A percentile compares a stretch with the other conserved stretches of the same genome.
Conservation (phyloP, 352 stramenopile species). For the Phytophthora chlamydospora region DNA sequence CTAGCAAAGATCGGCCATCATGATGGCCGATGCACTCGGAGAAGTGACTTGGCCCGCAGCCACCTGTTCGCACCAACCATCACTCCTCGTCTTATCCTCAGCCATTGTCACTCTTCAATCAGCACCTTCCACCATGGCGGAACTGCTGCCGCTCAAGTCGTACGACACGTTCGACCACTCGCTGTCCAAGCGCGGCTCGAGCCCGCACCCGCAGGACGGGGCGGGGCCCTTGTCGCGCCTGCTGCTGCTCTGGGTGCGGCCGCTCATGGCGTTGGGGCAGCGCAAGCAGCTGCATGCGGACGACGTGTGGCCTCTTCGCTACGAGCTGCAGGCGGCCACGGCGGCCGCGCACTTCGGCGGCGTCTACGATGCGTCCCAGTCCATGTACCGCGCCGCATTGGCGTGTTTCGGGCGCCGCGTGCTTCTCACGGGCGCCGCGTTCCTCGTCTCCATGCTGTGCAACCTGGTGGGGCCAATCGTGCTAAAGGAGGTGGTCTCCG, state of each 20-base stretch:
- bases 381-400: constrained; percentile 42
- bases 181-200: constrained; percentile 15
- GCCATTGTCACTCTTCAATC: constrained; percentile 5
- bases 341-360: constrained; percentile 29
- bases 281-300: constrained; percentile 47
- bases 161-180: constrained; percentile 42
- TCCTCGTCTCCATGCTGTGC: constrained; percentile 55
- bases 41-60: no score
- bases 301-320: constrained; percentile 53
- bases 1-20: not conserved
- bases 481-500: constrained; percentile 47
- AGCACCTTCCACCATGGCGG: constrained; percentile 11
- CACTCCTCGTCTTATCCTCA: constrained; percentile 8
- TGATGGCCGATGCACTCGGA: not conserved
- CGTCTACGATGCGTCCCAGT: constrained; percentile 36
- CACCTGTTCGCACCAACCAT: constrained; percentile 9
- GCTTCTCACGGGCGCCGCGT: constrained; percentile 44
- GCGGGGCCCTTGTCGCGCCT: constrained; percentile 41
- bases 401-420: constrained; percentile 45
- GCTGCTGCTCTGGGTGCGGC: constrained; percentile 57
- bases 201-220: constrained; percentile 28
- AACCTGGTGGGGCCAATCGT: constrained; percentile 58
- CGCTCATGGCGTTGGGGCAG: constrained; percentile 52
- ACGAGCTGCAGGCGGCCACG: constrained; percentile 31
- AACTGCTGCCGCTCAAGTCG: constrained; percentile 29